Conservation (phyloP, 2,329 filamentous ascomycete species). For the Colletotrichum kahawae region DNA sequence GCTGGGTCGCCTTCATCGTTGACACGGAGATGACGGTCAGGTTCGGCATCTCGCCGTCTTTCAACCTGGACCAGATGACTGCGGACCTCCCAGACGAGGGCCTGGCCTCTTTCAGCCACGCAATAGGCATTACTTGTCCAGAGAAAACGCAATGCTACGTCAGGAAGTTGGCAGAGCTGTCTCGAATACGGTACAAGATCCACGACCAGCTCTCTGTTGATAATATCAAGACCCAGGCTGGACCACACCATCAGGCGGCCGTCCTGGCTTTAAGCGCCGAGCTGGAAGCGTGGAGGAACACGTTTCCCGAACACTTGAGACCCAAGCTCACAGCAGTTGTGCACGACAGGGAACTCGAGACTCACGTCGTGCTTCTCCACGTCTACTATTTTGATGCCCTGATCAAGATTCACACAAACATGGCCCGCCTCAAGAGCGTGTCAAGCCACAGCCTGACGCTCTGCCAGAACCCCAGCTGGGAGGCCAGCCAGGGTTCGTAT, state of each 20-base stretch:
- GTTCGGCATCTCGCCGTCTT: neutral
- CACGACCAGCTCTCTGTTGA: neutral
- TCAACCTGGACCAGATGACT: neutral
- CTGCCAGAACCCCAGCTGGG: neutral
- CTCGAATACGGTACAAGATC: neutral
- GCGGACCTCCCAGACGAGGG: neutral
- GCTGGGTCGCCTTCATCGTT: conserved; percentile 7
- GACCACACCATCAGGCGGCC: neutral
- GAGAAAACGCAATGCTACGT: neutral
- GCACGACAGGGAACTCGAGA: neutral
- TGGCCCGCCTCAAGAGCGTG: neutral
- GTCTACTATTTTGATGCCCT: neutral
- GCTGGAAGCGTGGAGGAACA: conserved; percentile 2
- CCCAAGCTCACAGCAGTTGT: neutral
- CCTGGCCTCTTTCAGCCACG: neutral
- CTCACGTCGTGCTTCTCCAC: neutral
- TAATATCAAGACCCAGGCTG: neutral
- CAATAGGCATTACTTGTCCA: neutral
- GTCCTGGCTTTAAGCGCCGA: neutral
- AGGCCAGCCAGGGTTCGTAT: neutral
- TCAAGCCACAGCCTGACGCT: neutral
- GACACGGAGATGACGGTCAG: neutral
- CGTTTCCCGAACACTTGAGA: neutral
- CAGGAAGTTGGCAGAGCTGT: neutral
- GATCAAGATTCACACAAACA: neutral